Conservation (phyloP, 2,329 filamentous ascomycete species). For the Alternaria novae-zelandiae region DNA sequence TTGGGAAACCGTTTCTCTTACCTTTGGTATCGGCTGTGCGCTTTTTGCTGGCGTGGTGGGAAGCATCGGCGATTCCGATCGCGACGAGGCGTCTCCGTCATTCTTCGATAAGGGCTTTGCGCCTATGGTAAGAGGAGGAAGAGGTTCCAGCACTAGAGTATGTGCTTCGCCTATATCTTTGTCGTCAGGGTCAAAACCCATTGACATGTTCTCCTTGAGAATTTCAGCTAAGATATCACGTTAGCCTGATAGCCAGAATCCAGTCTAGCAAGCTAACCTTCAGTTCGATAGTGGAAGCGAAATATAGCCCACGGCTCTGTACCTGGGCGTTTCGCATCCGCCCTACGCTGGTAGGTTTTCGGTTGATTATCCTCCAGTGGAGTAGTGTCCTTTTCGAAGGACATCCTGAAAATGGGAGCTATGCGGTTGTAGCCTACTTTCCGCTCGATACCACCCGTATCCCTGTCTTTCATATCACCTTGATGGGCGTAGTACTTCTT, state of each 20-base stretch:
- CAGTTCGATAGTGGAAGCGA: constrained; percentile 51
- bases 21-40: constrained; percentile 2
- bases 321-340: constrained; percentile 36
- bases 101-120: constrained; percentile 14
- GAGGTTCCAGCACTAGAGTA: constrained; percentile 20
- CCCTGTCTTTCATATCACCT: not conserved
- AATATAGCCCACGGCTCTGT: constrained; percentile 48
- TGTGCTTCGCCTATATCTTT: constrained; percentile 14
- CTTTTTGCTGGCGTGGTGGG: constrained; percentile 13
- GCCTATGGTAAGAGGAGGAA: constrained; percentile 14
- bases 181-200: constrained; percentile 12
- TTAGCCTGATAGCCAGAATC: not conserved
- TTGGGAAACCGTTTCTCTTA: constrained; percentile 5
- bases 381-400: constrained; percentile 23
- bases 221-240: constrained; percentile 24
- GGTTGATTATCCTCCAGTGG: constrained; percentile 10
- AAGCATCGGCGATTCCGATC: constrained; percentile 15
- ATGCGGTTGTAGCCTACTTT: constrained; percentile 21
- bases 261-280: constrained; percentile 17
- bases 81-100: constrained; percentile 15
- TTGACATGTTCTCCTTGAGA: constrained; percentile 1
- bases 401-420: constrained; percentile 29
- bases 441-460: not conserved
- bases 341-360: constrained; percentile 14
- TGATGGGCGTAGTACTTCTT: constrained; percentile 16